Evolutionary conservation across 768 basidiomycete genomes (phyloP).

Genomic region (Pisolithus tinctorius): DNA sequence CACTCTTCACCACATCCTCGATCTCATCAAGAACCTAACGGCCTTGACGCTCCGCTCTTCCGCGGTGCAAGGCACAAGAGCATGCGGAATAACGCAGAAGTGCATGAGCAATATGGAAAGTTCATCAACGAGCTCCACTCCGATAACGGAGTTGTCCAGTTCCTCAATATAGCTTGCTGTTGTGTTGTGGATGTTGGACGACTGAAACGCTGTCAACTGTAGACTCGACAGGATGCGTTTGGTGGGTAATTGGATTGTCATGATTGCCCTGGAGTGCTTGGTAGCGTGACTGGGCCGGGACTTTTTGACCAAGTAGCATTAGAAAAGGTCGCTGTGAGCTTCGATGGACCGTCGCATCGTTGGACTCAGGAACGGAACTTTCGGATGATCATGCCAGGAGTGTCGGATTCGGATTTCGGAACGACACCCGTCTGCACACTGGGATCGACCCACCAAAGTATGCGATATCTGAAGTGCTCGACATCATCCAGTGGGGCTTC

Average conservation of each 20-base stretch:
- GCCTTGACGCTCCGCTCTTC: slow-evolving; percentile 51
- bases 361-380: no score
- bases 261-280: no score
- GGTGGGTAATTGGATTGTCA: slow-evolving; percentile 43
- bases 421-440: no score
- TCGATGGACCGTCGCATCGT: no score
- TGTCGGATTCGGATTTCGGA: no score
- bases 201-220: slow-evolving; percentile 79
- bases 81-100: slow-evolving; percentile 7
- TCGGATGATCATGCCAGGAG: no score
- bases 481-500: no score
- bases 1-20: slow-evolving; percentile 56
- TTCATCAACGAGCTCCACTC: slow-evolving; percentile 66
- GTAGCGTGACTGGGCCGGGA: no score
- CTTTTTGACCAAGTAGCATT: no score
- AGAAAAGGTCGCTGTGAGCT: no score
- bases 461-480: no score
- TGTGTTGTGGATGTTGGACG: slow-evolving; percentile 59
- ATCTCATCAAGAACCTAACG: slow-evolving; percentile 60
- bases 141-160: slow-evolving; percentile 70
- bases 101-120: slow-evolving; percentile 56
- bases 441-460: no score
- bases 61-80: background rate
- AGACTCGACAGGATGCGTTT: slow-evolving; percentile 72
- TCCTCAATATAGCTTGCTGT: slow-evolving; percentile 65